Evolutionary conservation across 768 basidiomycete genomes (phyloP), one percentile per base, ranked within the genome.

Genomic region (Lentinus brumalis): DNA sequence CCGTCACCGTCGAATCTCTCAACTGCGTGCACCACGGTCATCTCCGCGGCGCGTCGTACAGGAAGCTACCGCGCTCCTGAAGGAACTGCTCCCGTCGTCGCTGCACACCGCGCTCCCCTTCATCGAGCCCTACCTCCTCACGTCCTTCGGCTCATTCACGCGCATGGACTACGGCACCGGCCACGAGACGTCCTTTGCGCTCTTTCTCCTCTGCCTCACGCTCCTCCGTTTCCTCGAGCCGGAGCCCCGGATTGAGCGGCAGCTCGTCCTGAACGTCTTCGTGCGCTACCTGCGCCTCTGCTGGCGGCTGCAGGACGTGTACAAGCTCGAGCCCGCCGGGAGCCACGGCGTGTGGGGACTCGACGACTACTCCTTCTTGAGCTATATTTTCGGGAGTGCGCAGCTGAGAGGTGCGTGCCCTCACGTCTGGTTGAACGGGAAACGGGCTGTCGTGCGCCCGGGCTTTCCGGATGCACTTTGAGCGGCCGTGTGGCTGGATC

Each of bases 281-380:
- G 70, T 83, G 30, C 85, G 89, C 46, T 99, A 99, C 71, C 76
- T 95, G 45, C 80, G 81, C 38, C 80, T 98, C 38, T 91, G 89
- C 63, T 95, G 92, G 86, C 83, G 81, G 58, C 79, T 98, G 15
- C 95, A 98, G 71, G 91, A 94, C 63, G 83, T 85, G 35, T 99
- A 98, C 73, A 85, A 81, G 51, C 85, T 99, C 10, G 96, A 98
- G 74, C 95, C 96, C 5, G 97, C 97, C 2, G 97, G 97, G 8
- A 96, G 92, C 63, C 96, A 98, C 71, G 97, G 97, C 4, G 96
- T 98, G 0, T 99, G 96, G 97, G 97, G 96, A 1, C 76, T 98
- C 40, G 96, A 98, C 69, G 96, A 97, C 71, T 96, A 89, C 56
- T 83, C 81, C 53, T 96, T 96, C 75, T 81, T 98, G 46, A 87